These are phyloP conservation scores for Paradendryphiella salina DNA, from an alignment of 2,329 filamentous ascomycete genomes.

Conservation along the genomic window DNA sequence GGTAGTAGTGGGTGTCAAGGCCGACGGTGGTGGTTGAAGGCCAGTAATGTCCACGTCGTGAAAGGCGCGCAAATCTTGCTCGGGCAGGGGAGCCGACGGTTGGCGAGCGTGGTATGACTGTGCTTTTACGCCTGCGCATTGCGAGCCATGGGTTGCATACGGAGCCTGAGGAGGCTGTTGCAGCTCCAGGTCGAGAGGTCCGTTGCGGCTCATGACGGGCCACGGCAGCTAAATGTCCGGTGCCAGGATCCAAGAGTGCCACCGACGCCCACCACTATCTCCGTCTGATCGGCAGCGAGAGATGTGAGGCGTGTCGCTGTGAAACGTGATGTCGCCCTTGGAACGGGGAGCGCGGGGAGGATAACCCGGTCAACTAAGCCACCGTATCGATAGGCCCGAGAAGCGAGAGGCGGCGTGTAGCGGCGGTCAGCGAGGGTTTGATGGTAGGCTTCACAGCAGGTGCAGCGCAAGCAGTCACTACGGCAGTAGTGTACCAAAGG, in stretches of 20 bases:
- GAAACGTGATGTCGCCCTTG: conserved; percentile 32
- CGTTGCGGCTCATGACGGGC: conserved; percentile 29
- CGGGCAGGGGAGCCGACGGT: conserved; percentile 25
- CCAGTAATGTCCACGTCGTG: conserved; percentile 42
- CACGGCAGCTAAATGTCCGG: conserved; percentile 17
- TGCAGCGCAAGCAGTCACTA: conserved; percentile 20
- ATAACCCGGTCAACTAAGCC: conserved; percentile 21
- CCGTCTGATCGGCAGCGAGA: conserved; percentile 19
- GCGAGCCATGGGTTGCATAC: conserved; percentile 37
- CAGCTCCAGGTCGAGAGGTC: conserved; percentile 25
- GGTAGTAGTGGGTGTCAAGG: conserved; percentile 31
- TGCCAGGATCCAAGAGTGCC: not conserved
- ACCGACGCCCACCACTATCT: not conserved
- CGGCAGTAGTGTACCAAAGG: conserved; percentile 10
- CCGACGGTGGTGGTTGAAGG: conserved; percentile 41
- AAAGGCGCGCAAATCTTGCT: conserved; percentile 29
- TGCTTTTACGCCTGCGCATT: conserved; percentile 26
- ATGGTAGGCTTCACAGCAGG: conserved; percentile 10
- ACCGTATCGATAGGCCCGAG: conserved; percentile 23
- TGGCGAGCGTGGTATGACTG: conserved; percentile 29
- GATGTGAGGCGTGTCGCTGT: conserved; percentile 23
- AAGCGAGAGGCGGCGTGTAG: conserved; percentile 14
- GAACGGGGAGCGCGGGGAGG: conserved; percentile 8
- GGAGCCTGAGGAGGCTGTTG: conserved; percentile 28
- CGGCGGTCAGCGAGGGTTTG: conserved; percentile 19